Base-by-base conservation (phyloP, 2,329 filamentous ascomycete genomes). In the Sporothrix globosa region DNA sequence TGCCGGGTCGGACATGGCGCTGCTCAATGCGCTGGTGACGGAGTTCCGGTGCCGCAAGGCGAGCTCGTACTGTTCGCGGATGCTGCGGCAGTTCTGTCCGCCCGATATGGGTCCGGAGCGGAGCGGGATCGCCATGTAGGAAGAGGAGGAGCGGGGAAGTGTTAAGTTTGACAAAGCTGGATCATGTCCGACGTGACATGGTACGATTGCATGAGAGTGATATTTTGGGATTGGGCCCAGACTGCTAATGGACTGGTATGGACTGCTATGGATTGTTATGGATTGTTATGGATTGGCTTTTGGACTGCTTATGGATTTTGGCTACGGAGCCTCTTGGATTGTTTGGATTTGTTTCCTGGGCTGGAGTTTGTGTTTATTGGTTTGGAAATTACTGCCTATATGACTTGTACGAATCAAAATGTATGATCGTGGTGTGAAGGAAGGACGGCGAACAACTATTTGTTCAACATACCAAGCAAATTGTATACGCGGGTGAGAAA, bases 401-500 rank as follows among this genome's bases (percentile, higher is more conserved):
- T 61, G 56, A 6, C 34, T 34, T 14, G 34, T 44, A 34, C 9
- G 34, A 61, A 44, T 61, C 56, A 61, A 61, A 61, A 7, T 61
- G 34, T 44, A 61, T n/a, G 56, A 61, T 44, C 56, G 34, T 44
- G 56, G 44, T 61, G 56, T 34, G 34, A 30, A 30, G 5, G 34
- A 6, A 34, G 34, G 65, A 67, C 21, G 19, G 56, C 65, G 7
- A 50, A 67, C 65, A 67, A 67, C 65, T 46, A 67, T 21, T 67
- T 50, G 65, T 56, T 56, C 34, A 56, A 46, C 65, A 56, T 56
- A 21, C 65, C 50, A 21, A 67, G 65, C 21, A 21, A 53, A 17
- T 50, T 67, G 4, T 39, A 74, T 2, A 75, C 75, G 11, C 6
- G 50, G 14, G 34, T 67, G 72, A 74, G 5, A 69, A 24, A 3